Evolutionary conservation across 495 filamentous ascomycete genomes (phyloP).

Genomic region (Annulohypoxylon nitens): DNA sequence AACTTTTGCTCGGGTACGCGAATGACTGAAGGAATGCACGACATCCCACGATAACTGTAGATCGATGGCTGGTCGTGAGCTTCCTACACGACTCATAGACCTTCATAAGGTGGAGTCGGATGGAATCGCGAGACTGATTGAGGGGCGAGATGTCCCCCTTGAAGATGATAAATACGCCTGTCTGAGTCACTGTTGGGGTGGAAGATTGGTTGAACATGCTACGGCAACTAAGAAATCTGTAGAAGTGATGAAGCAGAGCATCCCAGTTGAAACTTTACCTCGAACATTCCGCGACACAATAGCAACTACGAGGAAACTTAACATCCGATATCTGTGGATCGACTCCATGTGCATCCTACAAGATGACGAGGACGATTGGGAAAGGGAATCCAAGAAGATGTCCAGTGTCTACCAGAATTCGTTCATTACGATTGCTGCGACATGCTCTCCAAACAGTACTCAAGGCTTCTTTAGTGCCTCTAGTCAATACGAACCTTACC

Average conservation of each 20-base stretch:
- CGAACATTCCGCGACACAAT: not conserved
- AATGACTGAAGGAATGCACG: not conserved
- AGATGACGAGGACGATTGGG: not conserved
- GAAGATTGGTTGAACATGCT: not conserved
- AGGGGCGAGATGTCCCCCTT: not conserved
- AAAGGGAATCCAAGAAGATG: not conserved
- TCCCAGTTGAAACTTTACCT: not conserved
- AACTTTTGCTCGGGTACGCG: not conserved
- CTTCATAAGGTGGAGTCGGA: not conserved
- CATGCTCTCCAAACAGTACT: not conserved
- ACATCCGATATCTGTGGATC: not conserved
- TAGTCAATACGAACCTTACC: not conserved
- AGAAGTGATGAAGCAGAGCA: not conserved
- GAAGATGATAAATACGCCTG: not conserved
- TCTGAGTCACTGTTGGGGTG: constrained; percentile 1
- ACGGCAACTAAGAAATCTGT: not conserved
- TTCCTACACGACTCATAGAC: not conserved
- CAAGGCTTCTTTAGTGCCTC: not conserved
- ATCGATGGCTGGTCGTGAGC: not conserved
- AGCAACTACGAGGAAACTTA: not conserved
- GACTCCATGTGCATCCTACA: constrained; percentile 1
- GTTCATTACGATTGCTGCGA: not conserved
- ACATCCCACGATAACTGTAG: not conserved
- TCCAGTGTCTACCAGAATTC: not conserved
- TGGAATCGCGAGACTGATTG: not conserved